Base-by-base conservation (phyloP, 164 flowering plant genomes). In the Saururus chinensis region DNA sequence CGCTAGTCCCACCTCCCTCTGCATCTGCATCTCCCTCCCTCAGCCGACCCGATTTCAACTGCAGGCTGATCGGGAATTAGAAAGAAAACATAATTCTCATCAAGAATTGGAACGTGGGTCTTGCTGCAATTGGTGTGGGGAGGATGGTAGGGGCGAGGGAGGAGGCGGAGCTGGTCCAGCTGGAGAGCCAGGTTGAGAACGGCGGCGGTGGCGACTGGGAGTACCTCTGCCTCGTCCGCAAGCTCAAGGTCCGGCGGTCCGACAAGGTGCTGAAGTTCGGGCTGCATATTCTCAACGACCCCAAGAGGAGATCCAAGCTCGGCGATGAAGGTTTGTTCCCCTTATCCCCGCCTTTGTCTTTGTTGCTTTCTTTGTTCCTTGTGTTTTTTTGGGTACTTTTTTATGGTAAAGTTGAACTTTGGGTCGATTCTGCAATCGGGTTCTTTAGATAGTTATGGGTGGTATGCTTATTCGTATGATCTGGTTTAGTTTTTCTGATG, bases 191-290 rank as follows among this genome's bases (percentile, higher is more conserved):
- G 79, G 97, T 87, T 19, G 98, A 93, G 45, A 84, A 85, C 71
- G 96, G 95, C 4, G 98, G 98, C 10, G 97, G 96, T 41, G 96
- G 97, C n/a, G 86, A 77, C 21, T 93, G 96, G 98, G 97, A 93
- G 74, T 93, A 90, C 63, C 85, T 93, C 56, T 84, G 81, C 60
- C 79, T 90, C n/a, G 81, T 86, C 21, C 63, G 84, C 37, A 93
- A 90, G 81, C 95, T 90, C 70, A 90, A 90, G 65, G 73, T 90
- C 59, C 81, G 97, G 40, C 95, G 96, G 13, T 83, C 98, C 0
- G 89, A 90, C 23, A 88, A 79, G 76, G 98, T 93, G 30, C 62
- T 93, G 53, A 86, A 85, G 72, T 79, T 82, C 53, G 98, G 98
- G 0, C 66, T 82, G 26, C 61, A 84, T 7, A 82, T 93, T 69